phyloP scores from a whole-genome alignment of 345 rosid genomes.

The Sonneratia caseolaris region DNA sequence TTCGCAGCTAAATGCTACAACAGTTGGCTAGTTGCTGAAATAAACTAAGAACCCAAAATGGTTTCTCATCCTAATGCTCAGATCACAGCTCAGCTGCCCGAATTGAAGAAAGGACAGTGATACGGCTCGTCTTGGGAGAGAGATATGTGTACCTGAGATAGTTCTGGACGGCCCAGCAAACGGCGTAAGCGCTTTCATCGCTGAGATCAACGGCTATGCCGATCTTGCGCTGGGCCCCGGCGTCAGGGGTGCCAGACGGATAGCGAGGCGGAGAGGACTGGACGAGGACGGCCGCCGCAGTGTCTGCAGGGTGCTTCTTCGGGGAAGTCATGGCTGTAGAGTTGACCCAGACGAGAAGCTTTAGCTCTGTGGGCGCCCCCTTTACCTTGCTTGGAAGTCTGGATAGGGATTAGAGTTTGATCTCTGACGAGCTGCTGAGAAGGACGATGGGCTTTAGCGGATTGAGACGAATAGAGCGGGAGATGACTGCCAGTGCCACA shows the following conservation, averaged over 20 bases:
- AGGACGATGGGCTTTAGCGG: not conserved
- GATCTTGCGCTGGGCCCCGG: constrained; percentile 55
- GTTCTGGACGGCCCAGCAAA: constrained; percentile 78
- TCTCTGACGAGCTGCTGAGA: not conserved
- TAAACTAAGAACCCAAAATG: not conserved
- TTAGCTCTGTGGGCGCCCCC: not conserved
- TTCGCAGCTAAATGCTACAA: no score
- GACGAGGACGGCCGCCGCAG: constrained; percentile 33
- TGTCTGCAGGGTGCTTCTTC: constrained; percentile 19
- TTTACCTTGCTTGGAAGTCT: not conserved
- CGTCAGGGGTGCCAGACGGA: constrained; percentile 28
- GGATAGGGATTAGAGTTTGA: not conserved
- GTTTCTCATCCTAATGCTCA: not conserved
- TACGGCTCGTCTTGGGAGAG: not conserved
- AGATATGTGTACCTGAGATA: constrained; percentile 26
- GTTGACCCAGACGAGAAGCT: not conserved
- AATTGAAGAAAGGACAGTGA: not conserved
- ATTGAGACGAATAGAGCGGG: not conserved
- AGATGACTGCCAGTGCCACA: not conserved
- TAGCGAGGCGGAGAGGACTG: constrained; percentile 64
- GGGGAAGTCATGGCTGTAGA: constrained; percentile 25
- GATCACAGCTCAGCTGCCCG: not conserved
- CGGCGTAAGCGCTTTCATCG: constrained; percentile 77
- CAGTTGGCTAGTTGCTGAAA: not conserved
- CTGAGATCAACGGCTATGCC: constrained; percentile 89